Percentiles rank a stretch among this genome's conserved stretches.
Evolutionary conservation across 2,329 filamentous ascomycete species (phyloP).

Genomic region (Colletotrichum echinochloae): DNA sequence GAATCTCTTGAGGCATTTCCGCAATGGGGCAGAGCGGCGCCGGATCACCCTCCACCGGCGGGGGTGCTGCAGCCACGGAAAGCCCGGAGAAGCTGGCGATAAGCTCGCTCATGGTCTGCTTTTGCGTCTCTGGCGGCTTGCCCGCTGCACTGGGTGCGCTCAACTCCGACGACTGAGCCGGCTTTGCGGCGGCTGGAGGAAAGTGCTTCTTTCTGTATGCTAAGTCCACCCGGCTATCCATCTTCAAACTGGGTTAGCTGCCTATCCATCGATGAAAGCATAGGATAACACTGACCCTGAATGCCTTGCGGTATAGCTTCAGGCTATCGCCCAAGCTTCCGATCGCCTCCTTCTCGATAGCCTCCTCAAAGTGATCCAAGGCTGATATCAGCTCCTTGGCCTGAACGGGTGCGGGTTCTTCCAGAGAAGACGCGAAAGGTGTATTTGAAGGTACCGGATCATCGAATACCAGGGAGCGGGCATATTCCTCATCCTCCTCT

Average conservation of each 20-base stretch:
- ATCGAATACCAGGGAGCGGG: conserved; percentile 51
- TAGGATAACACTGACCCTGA: conserved; percentile 70
- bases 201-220: conserved; percentile 94
- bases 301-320: conserved; percentile 88
- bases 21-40: conserved; percentile 85
- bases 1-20: conserved; percentile 82
- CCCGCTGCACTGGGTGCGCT: conserved; percentile 42
- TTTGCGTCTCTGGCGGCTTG: conserved; percentile 42
- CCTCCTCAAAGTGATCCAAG: conserved; percentile 91
- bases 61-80: conserved; percentile 74
- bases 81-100: conserved; percentile 80
- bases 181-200: conserved; percentile 70
- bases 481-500: conserved; percentile 53
- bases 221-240: conserved; percentile 87
- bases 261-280: not conserved
- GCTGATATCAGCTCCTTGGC: conserved; percentile 75
- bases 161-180: conserved; percentile 43
- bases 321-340: conserved; percentile 92
- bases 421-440: not conserved
- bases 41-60: conserved; percentile 77
- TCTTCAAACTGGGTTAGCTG: conserved; percentile 58
- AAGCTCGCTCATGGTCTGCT: conserved; percentile 73
- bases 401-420: conserved; percentile 41
- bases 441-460: conserved; percentile 34
- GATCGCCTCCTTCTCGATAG: conserved; percentile 87